phyloP scores from a whole-genome alignment of 768 basidiomycete species.

The Pulveroboletus sp. region DNA sequence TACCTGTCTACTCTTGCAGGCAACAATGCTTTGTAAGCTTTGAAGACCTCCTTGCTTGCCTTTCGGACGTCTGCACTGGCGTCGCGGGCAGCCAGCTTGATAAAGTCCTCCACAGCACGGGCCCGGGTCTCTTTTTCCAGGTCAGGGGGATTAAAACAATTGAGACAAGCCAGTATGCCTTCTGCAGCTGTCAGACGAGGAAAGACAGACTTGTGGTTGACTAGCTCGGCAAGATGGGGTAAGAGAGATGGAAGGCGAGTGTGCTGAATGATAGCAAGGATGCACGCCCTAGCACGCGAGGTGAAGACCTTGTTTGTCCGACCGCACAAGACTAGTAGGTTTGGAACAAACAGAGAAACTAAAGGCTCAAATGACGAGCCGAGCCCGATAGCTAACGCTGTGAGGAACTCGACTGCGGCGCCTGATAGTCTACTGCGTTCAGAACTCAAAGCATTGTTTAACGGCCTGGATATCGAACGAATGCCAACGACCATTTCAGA shows the following conservation, averaged over 20 bases:
- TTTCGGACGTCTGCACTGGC: slow-evolving; percentile 73
- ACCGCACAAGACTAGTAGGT: slow-evolving; percentile 60
- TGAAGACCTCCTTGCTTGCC: slow-evolving; percentile 64
- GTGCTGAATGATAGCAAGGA: slow-evolving; percentile 56
- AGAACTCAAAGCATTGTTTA: slow-evolving; percentile 59
- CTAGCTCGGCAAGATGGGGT: slow-evolving; percentile 50
- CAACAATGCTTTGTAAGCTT: slow-evolving; percentile 66
- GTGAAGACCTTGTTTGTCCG: slow-evolving; percentile 78
- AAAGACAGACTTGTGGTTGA: slow-evolving; percentile 62
- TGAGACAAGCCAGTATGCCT: slow-evolving; percentile 58
- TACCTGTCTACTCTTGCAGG: slow-evolving; percentile 67
- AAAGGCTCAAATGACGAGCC: slow-evolving; percentile 63
- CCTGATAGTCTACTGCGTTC: slow-evolving; percentile 72
- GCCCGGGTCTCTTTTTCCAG: slow-evolving; percentile 64
- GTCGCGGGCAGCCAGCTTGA: slow-evolving; percentile 63
- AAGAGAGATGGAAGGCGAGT: slow-evolving; percentile 65
- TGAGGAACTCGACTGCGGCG: slow-evolving; percentile 59
- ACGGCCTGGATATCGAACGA: slow-evolving; percentile 47
- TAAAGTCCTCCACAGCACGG: slow-evolving; percentile 63
- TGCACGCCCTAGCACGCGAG: slow-evolving; percentile 56
- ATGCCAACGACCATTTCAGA: slow-evolving; percentile 47
- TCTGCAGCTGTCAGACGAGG: slow-evolving; percentile 65
- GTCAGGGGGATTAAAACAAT: slow-evolving; percentile 75
- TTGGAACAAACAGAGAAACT: slow-evolving; percentile 60
- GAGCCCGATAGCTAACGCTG: slow-evolving; percentile 47